These are phyloP conservation scores for Tolypocladium pustulatum DNA, from an alignment of 2,329 filamentous ascomycete species.

Conservation along the genomic window DNA sequence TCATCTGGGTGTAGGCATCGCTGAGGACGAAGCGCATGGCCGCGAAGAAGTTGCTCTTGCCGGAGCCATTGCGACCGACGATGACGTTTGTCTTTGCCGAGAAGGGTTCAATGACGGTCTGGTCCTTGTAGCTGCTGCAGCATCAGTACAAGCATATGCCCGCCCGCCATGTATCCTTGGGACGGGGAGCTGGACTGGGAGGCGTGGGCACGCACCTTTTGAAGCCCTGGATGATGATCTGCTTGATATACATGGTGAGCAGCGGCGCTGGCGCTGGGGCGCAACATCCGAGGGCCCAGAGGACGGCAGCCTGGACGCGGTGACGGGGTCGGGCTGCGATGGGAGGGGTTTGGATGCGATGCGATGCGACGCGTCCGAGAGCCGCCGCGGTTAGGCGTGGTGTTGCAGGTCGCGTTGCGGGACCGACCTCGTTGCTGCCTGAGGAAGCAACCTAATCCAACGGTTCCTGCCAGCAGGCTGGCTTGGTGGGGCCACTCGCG, in stretches of 20 bases:
- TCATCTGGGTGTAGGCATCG: conserved; percentile 94
- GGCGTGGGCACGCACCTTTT: conserved; percentile 59
- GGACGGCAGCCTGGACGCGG: conserved; percentile 13
- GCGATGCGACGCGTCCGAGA: conserved; percentile 7
- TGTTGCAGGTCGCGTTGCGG: conserved; percentile 12
- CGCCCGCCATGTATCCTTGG: too few relatives aligned
- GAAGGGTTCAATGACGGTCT: conserved; percentile 97
- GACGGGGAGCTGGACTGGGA: neutral
- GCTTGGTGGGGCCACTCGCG: too few relatives aligned
- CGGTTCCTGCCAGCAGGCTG: too few relatives aligned
- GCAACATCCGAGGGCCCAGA: conserved; percentile 21
- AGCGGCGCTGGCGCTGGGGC: conserved; percentile 25
- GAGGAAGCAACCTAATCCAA: conserved; percentile 2
- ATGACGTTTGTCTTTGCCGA: conserved; percentile 97
- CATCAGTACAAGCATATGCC: conserved; percentile 12
- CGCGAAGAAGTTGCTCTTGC: conserved; percentile 99
- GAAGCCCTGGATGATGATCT: conserved; percentile 99
- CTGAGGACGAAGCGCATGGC: conserved; percentile 97
- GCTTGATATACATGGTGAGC: conserved; percentile 88
- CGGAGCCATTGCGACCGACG: conserved; percentile 96
- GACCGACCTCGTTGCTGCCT: conserved; percentile 13
- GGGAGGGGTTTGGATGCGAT: conserved; percentile 6
- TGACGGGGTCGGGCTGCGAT: neutral
- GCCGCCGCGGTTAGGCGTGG: conserved; percentile 3
- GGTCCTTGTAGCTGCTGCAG: conserved; percentile 82